phyloP scores from a whole-genome alignment of 768 basidiomycete species.

The Naganishia vaughanmartiniae region DNA sequence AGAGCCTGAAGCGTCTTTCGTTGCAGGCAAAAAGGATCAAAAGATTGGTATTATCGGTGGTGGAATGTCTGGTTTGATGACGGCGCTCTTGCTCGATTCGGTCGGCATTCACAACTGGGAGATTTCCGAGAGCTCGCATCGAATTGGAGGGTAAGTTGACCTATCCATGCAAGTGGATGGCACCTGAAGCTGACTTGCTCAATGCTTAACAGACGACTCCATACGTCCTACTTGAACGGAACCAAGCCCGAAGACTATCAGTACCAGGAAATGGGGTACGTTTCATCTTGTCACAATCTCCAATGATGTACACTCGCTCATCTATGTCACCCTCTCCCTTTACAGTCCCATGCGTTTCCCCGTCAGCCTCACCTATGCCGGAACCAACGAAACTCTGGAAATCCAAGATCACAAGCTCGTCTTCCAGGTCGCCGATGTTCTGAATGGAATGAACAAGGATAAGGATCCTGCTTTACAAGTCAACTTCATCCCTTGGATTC shows the following conservation, averaged over 20 bases:
- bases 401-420: conserved; percentile 37
- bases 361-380: conserved; percentile 32
- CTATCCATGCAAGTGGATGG: too few relatives aligned
- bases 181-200: neutral
- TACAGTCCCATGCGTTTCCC: conserved; percentile 37
- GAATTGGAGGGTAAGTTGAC: conserved; percentile 33
- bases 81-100: conserved; percentile 33
- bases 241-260: conserved; percentile 35
- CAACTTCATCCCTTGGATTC: conserved; percentile 39
- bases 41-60: conserved; percentile 36
- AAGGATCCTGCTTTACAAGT: conserved; percentile 34
- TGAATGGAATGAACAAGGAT: conserved; percentile 33
- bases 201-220: conserved; percentile 23
- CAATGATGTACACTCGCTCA: neutral
- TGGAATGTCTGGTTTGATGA: conserved; percentile 35
- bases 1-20: conserved; percentile 30
- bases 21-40: conserved; percentile 35
- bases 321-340: neutral
- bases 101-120: conserved; percentile 37
- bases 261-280: conserved; percentile 38
- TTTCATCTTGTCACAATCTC: neutral
- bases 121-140: conserved; percentile 35
- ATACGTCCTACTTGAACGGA: conserved; percentile 33
- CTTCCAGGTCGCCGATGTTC: conserved; percentile 36
- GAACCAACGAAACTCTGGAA: conserved; percentile 36